Evolutionary conservation across 2,329 filamentous ascomycete species (phyloP).

Genomic region (Epichloe amarillans): DNA sequence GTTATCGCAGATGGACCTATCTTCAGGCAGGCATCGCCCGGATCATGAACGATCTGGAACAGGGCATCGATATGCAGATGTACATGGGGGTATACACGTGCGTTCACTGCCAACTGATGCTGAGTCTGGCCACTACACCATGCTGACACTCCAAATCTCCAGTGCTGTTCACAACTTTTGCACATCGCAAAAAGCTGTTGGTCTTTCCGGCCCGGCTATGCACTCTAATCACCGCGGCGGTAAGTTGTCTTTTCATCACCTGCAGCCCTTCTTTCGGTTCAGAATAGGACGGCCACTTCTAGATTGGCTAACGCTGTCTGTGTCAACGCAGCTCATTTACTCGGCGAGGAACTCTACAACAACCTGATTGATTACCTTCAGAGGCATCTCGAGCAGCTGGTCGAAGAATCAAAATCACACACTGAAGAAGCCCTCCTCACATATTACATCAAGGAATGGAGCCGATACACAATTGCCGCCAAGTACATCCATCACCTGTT

Average conservation of each 20-base stretch:
- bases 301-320: background rate
- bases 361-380: slow-evolving; percentile 79
- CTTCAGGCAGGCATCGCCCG: slow-evolving; percentile 76
- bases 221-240: slow-evolving; percentile 45
- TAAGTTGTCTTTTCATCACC: slow-evolving; percentile 18
- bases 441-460: slow-evolving; percentile 97
- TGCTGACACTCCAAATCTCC: slow-evolving; percentile 22
- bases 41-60: slow-evolving; percentile 86
- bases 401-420: slow-evolving; percentile 61
- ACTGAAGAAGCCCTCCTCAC: slow-evolving; percentile 78
- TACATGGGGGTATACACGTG: slow-evolving; percentile 97
- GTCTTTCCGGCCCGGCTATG: slow-evolving; percentile 32
- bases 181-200: slow-evolving; percentile 87
- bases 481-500: slow-evolving; percentile 98
- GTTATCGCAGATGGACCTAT: slow-evolving; percentile 62
- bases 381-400: slow-evolving; percentile 58
- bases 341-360: slow-evolving; percentile 92
- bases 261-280: background rate
- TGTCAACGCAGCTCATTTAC: slow-evolving; percentile 57
- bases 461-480: slow-evolving; percentile 84
- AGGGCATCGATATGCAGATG: slow-evolving; percentile 88
- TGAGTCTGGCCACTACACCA: background rate
- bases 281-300: background rate
- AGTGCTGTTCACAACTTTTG: slow-evolving; percentile 97
- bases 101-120: slow-evolving; percentile 2